A percentile compares a stretch with the other conserved stretches of the same genome.
These are phyloP conservation scores for Fraxinus baroniana DNA, from an alignment of 305 asterid genomes.

Conservation along the genomic window DNA sequence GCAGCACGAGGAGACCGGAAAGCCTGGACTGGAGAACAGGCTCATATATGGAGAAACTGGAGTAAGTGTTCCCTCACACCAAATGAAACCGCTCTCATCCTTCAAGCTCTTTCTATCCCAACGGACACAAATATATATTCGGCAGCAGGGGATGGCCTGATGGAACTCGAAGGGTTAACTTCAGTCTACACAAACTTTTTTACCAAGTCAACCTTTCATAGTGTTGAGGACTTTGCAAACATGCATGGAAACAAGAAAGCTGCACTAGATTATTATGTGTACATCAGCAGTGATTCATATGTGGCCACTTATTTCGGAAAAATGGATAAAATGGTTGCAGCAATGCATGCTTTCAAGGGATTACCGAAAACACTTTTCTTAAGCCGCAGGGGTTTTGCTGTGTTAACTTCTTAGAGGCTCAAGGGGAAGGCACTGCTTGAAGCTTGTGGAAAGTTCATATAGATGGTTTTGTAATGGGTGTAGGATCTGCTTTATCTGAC, in stretches of 20 bases:
- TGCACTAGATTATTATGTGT: constrained; percentile 76
- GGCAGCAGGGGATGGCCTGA: constrained; percentile 94
- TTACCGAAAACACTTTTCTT: constrained; percentile 63
- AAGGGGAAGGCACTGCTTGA: constrained; percentile 54
- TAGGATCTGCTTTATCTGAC: constrained; percentile 86
- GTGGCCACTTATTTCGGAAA: constrained; percentile 88
- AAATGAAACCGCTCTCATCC: constrained; percentile 72
- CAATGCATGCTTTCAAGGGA: constrained; percentile 81
- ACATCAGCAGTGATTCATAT: constrained; percentile 69
- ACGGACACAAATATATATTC: constrained; percentile 66
- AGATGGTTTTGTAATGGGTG: constrained; percentile 80
- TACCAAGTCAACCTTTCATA: constrained; percentile 63
- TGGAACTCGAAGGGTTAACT: constrained; percentile 82
- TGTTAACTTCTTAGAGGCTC: constrained; percentile 51
- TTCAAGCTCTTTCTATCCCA: constrained; percentile 78
- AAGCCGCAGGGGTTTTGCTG: constrained; percentile 62
- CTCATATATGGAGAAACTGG: constrained; percentile 76
- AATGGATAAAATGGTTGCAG: constrained; percentile 98
- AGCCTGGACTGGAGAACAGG: constrained; percentile 85
- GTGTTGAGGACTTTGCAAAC: constrained; percentile 51
- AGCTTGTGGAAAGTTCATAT: constrained; percentile 73
- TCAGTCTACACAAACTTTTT: constrained; percentile 62
- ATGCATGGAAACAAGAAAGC: constrained; percentile 98
- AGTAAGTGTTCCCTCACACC: constrained; percentile 95
- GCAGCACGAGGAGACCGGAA: constrained; percentile 71